phyloP scores from a whole-genome alignment of 441 rosid species.

The Erysimum pusillum region DNA sequence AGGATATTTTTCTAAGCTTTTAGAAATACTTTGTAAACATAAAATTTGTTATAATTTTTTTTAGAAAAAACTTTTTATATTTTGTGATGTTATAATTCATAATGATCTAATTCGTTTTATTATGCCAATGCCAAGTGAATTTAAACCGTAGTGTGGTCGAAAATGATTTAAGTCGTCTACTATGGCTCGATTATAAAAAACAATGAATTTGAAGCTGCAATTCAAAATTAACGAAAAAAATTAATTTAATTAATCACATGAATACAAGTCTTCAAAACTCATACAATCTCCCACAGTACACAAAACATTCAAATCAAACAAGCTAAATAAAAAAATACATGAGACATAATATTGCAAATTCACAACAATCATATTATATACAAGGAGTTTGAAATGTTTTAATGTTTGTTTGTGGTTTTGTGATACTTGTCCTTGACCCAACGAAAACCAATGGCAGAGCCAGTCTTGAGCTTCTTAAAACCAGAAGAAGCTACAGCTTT shows the following conservation, averaged over 20 bases:
- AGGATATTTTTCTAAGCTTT: too few species aligned
- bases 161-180: too few species aligned
- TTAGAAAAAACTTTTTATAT: too few species aligned
- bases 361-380: not conserved
- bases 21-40: too few species aligned
- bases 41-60: too few species aligned
- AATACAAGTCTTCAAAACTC: not conserved
- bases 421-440: slow-evolving; percentile 90
- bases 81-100: too few species aligned
- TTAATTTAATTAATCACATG: slow-evolving; percentile 1
- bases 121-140: too few species aligned
- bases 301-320: slow-evolving; percentile 7
- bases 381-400: not conserved
- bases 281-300: not conserved
- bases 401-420: slow-evolving; percentile 61
- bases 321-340: not conserved
- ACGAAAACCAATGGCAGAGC: slow-evolving; percentile 68
- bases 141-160: too few species aligned
- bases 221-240: not conserved
- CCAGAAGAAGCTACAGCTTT: slow-evolving; percentile 76
- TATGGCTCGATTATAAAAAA: not conserved
- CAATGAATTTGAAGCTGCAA: not conserved
- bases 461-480: slow-evolving; percentile 72
- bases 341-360: slow-evolving; percentile 3
- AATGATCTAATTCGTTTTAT: too few species aligned